Percentiles rank a stretch among this genome's conserved stretches.
Conservation (phyloP, 306 rosid species). For the Lagenaria siceraria region DNA sequence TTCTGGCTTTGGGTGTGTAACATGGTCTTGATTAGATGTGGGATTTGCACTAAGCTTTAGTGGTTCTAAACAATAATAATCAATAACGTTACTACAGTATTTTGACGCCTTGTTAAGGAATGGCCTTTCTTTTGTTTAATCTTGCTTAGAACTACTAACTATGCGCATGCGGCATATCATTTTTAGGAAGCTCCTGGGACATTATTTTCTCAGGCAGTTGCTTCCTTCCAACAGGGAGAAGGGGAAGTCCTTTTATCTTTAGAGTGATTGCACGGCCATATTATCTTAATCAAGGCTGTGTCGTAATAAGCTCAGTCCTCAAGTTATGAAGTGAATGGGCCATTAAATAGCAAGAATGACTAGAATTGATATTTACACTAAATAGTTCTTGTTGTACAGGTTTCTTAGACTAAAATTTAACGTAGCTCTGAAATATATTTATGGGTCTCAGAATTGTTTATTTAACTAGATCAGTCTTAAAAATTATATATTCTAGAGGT, state of each 20-base stretch:
- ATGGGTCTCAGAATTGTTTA: background rate
- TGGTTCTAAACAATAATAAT: background rate
- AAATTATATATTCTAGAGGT: background rate
- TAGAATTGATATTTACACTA: background rate
- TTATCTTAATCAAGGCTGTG: background rate
- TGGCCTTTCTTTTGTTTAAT: background rate
- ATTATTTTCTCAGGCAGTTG: background rate
- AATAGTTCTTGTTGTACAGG: background rate
- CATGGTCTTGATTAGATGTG: background rate
- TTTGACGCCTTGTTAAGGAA: background rate
- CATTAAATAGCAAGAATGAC: background rate
- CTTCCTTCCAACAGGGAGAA: background rate
- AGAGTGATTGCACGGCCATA: background rate
- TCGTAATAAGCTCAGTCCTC: background rate
- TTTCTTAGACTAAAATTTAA: background rate
- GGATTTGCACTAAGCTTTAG: background rate
- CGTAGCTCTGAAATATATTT: background rate
- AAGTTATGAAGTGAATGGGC: background rate
- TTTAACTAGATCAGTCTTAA: background rate
- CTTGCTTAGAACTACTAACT: background rate
- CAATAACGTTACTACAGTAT: background rate
- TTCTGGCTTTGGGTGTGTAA: background rate
- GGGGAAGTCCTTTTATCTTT: background rate
- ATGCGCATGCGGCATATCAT: no score
- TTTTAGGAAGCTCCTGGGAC: background rate